Percentiles rank a stretch among this genome's conserved stretches.
Evolutionary conservation across 441 rosid genomes (phyloP).

Genomic region (Populus trichocarpa): DNA sequence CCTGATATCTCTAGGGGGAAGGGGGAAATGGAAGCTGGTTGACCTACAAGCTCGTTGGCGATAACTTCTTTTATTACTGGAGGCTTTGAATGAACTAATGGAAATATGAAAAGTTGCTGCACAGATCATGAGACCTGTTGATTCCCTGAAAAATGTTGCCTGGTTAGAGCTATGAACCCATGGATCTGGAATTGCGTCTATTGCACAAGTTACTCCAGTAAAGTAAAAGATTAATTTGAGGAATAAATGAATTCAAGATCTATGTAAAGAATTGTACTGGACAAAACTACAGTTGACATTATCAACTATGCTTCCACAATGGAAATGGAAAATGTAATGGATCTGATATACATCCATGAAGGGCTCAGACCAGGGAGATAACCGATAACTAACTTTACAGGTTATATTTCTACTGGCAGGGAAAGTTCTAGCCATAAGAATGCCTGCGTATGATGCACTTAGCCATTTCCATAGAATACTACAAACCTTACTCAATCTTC

Average conservation of each 20-base stretch:
- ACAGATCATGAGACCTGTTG: no score
- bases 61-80: no score
- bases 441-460: not conserved
- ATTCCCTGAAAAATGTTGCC: no score
- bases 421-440: not conserved
- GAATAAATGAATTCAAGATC: not conserved
- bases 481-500: conserved; percentile 23
- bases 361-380: not conserved
- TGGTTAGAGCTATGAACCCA: not conserved
- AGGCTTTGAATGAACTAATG: no score
- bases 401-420: not conserved
- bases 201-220: not conserved
- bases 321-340: not conserved
- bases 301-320: no score
- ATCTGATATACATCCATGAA: not conserved
- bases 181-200: not conserved
- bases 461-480: not conserved
- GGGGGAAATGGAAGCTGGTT: no score
- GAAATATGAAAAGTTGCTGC: no score
- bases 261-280: not conserved
- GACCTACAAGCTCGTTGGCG: no score
- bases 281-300: no score
- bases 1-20: no score
- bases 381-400: not conserved
- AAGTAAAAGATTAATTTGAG: not conserved